Evolutionary conservation across 768 basidiomycete species (phyloP).

Genomic region (Rhodotorula paludigena): DNA sequence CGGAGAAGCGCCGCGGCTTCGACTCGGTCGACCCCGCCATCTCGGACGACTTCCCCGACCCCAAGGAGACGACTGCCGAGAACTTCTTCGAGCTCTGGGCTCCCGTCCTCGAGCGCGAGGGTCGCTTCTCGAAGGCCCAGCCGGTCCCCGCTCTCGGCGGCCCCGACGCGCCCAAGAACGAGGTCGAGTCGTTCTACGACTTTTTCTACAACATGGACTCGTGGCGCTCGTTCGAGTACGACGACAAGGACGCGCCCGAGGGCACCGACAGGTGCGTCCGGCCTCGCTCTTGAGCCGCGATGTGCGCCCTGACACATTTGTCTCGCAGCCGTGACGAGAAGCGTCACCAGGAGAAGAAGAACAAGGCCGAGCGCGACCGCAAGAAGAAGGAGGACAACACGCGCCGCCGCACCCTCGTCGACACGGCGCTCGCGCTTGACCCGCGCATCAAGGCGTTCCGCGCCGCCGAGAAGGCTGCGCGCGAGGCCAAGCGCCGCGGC

Average conservation of each 20-base stretch:
- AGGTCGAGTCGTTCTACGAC: conserved; percentile 90
- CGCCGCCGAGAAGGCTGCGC: conserved; percentile 87
- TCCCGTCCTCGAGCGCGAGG: conserved; percentile 83
- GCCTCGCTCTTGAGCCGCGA: background rate
- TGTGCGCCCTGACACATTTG: background rate
- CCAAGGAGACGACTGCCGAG: conserved; percentile 50
- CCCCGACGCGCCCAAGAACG: conserved; percentile 65
- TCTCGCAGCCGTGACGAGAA: conserved; percentile 84
- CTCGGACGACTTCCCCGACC: conserved; percentile 61
- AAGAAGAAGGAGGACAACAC: conserved; percentile 97
- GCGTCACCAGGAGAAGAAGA: conserved; percentile 98
- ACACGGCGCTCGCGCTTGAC: conserved; percentile 72
- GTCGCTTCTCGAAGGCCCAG: conserved; percentile 79
- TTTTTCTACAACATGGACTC: conserved; percentile 99
- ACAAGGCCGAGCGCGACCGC: conserved; percentile 91
- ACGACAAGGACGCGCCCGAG: conserved; percentile 97
- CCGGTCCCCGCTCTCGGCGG: conserved; percentile 78
- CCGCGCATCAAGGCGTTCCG: conserved; percentile 97
- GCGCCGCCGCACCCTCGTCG: conserved; percentile 77
- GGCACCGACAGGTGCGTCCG: conserved; percentile 78
- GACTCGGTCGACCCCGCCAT: conserved; percentile 89
- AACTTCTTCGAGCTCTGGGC: conserved; percentile 67
- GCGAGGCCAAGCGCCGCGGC: conserved; percentile 70
- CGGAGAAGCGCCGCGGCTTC: conserved; percentile 86
- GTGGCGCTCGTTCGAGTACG: conserved; percentile 96